Conservation (phyloP, 2,329 filamentous ascomycete species). For the Ploettnerulaceae sp. region DNA sequence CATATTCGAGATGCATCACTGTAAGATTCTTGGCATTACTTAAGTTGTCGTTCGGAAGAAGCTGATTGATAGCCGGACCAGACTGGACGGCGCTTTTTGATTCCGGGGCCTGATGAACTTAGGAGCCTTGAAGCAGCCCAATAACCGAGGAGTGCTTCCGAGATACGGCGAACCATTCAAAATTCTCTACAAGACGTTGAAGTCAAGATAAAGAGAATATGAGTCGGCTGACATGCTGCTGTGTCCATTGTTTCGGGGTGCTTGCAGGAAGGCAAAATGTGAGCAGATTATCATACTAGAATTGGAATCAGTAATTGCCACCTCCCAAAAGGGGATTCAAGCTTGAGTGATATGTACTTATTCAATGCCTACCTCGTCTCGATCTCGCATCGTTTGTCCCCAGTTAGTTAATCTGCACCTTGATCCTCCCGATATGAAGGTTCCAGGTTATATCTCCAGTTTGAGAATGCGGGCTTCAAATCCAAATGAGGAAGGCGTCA, state of each 20-base stretch:
- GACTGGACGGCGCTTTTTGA: neutral
- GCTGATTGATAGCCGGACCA: neutral
- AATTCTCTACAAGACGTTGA: neutral
- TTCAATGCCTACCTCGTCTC: neutral
- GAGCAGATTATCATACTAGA: neutral
- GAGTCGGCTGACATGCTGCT: conserved; percentile 1
- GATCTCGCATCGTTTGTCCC: neutral
- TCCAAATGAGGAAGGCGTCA: neutral
- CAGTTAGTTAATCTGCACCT: neutral
- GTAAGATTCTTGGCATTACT: neutral
- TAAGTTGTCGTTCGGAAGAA: neutral
- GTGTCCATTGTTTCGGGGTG: neutral
- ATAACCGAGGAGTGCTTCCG: neutral
- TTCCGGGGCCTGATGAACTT: neutral
- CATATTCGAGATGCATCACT: too few relatives aligned
- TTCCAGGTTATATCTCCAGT: neutral
- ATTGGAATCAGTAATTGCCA: neutral
- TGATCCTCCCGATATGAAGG: neutral
- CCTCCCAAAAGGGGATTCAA: neutral
- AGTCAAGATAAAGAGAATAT: neutral
- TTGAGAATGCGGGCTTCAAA: neutral
- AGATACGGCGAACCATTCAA: conserved; percentile 1
- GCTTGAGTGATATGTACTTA: neutral
- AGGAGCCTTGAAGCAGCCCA: neutral
- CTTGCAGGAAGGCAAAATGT: neutral